These are phyloP conservation scores for Neurospora crassa DNA, from an alignment of 2,329 filamentous ascomycete genomes.

Conservation along the genomic window DNA sequence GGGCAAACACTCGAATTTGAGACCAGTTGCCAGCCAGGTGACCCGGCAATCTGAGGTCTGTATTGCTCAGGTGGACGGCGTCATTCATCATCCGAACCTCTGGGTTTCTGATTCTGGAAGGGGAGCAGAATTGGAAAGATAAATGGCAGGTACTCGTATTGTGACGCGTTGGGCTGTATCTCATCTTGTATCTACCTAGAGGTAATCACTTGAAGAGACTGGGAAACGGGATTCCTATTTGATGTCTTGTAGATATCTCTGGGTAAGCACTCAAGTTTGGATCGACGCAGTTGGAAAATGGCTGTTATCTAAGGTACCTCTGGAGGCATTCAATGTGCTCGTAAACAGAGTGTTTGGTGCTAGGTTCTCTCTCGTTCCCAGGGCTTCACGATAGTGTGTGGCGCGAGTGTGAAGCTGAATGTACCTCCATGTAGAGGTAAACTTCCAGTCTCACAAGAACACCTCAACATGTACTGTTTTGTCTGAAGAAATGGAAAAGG, in stretches of 20 bases:
- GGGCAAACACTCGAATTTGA: not conserved
- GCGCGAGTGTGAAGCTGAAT: not conserved
- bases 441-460: too few species aligned
- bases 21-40: not conserved
- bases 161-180: not conserved
- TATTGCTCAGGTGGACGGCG: not conserved
- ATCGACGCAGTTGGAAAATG: too few species aligned
- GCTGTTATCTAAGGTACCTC: too few species aligned
- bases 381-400: not conserved
- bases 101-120: not conserved
- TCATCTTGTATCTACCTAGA: not conserved
- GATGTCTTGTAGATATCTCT: fast-evolving
- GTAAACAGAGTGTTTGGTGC: too few species aligned
- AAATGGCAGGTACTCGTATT: not conserved
- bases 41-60: not conserved
- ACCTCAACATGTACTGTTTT: not conserved
- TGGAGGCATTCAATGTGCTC: not conserved
- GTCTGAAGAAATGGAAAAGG: not conserved
- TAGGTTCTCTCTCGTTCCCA: too few species aligned
- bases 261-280: too few species aligned
- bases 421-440: not conserved
- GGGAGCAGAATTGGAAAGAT: not conserved
- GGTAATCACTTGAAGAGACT: not conserved
- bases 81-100: not conserved
- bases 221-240: not conserved